Evolutionary conservation across 345 rosid species (phyloP).

Genomic region (Streptanthus diversifolius): DNA sequence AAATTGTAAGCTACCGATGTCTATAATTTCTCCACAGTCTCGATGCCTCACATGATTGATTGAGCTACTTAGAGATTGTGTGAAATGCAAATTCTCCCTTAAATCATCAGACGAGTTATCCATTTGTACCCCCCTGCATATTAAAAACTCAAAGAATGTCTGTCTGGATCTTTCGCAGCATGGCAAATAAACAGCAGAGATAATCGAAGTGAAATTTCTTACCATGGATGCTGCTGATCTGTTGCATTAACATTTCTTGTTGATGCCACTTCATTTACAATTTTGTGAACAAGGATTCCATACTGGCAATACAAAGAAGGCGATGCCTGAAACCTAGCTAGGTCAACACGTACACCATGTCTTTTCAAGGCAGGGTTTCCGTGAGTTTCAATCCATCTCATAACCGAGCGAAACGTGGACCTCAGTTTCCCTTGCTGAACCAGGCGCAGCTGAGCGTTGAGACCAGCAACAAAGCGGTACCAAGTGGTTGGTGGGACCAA

Average conservation of each 20-base stretch:
- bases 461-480: constrained; percentile 92
- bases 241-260: constrained; percentile 37
- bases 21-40: constrained; percentile 61
- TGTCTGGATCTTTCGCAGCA: neutral
- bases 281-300: constrained; percentile 57
- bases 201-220: constrained; percentile 1
- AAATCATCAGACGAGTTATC: constrained; percentile 33
- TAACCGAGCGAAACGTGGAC: constrained; percentile 58
- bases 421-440: constrained; percentile 64
- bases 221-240: constrained; percentile 49
- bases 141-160: constrained; percentile 37
- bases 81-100: constrained; percentile 30
- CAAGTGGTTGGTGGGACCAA: constrained; percentile 83
- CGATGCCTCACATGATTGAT: constrained; percentile 27
- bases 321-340: constrained; percentile 84
- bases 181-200: neutral
- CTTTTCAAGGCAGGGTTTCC: constrained; percentile 70
- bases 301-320: constrained; percentile 74
- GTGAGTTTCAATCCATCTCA: constrained; percentile 92
- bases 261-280: constrained; percentile 35
- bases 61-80: constrained; percentile 16
- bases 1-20: constrained; percentile 58
- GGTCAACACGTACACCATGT: constrained; percentile 60
- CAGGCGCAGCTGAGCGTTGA: constrained; percentile 84
- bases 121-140: constrained; percentile 24